Base-by-base conservation (phyloP, 345 rosid species). In the Heritiera littoralis region DNA sequence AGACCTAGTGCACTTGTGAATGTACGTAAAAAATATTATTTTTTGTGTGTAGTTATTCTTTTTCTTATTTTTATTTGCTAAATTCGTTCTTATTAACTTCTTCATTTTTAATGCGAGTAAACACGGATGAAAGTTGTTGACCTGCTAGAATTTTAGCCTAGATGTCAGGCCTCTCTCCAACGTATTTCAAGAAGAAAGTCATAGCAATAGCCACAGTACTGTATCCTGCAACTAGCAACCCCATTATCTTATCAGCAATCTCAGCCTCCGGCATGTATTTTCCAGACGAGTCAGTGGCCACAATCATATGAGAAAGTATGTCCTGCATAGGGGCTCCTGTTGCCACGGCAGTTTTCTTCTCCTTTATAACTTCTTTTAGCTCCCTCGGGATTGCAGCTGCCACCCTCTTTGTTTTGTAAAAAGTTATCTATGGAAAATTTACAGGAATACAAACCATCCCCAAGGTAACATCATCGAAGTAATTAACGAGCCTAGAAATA, bases 101-200 rank as follows among this genome's bases (percentile, higher is more conserved):
- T 35, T 35, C 38, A 35, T 35, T 35, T 52, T 54, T 54, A 4
- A 54, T 6, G 59, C 0, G 59, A 54, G 20, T 6, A 54, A 14
- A 52, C 4, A 15, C 1, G 30, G 5, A 59, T 59, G 10, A n/a
- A 51, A 20, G 45, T 3, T 2, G 20, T 2, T 13, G 63, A 69
- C 92, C 90, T 17, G 81, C 82, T 17, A 75, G 78, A 72, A 89
- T 64, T 72, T 86, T 85, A 17, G 69, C 74, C 75, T 89, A 86
- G 6, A 89, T 60, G 6, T 87, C 82, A 52, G 86, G 87, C 51
- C 86, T 86, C 78, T 89, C 89, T 6, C 89, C 90, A 15, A 87
- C 90, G n/a, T 82, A 86, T 80, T 87, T 89, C 88, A 89, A 79
- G 84, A 89, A 86, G 85, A 89, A 86, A 59, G 90, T 78, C 82